These are phyloP conservation scores for Fusarium beomiforme DNA, from an alignment of 2,329 filamentous ascomycete genomes.

Conservation along the genomic window DNA sequence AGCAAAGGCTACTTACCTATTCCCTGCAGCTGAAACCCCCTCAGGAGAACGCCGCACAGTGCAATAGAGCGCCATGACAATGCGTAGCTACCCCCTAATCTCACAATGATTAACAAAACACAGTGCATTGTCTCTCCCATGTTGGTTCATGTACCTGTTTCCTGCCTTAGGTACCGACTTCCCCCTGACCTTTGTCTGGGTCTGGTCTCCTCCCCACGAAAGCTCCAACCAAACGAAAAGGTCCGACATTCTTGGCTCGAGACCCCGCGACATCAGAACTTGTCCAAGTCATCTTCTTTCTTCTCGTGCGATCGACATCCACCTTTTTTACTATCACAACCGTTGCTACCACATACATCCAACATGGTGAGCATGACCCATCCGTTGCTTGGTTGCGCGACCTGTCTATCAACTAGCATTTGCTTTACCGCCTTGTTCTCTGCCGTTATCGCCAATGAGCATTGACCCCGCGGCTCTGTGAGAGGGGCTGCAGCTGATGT, in stretches of 20 bases:
- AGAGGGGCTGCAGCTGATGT: conserved; percentile 43
- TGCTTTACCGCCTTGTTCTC: conserved; percentile 11
- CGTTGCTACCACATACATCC: conserved; percentile 33
- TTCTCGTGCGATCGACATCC: conserved; percentile 41
- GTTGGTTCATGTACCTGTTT: conserved; percentile 10
- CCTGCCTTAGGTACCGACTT: conserved; percentile 39
- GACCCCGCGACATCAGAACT: conserved; percentile 46
- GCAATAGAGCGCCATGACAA: not conserved
- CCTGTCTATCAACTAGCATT: not conserved
- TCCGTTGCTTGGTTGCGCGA: conserved; percentile 1
- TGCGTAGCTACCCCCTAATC: not conserved
- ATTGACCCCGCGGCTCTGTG: conserved; percentile 41
- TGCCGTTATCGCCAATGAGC: conserved; percentile 24
- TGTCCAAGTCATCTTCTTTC: conserved; percentile 44
- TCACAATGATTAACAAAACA: not conserved
- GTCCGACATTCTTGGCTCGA: conserved; percentile 43
- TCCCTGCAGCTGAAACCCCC: not conserved
- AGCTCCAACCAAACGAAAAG: conserved; percentile 46
- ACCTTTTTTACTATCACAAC: conserved; percentile 33
- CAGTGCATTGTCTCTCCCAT: conserved; percentile 18
- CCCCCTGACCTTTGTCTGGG: conserved; percentile 29
- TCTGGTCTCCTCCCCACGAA: conserved; percentile 36
- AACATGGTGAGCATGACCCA: conserved; percentile 44
- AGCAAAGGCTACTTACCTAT: not conserved
- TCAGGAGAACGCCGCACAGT: conserved; percentile 36